These are phyloP conservation scores for Vaccinium corymbosum DNA, from an alignment of 148 eudicot genomes.

Conservation along the genomic window DNA sequence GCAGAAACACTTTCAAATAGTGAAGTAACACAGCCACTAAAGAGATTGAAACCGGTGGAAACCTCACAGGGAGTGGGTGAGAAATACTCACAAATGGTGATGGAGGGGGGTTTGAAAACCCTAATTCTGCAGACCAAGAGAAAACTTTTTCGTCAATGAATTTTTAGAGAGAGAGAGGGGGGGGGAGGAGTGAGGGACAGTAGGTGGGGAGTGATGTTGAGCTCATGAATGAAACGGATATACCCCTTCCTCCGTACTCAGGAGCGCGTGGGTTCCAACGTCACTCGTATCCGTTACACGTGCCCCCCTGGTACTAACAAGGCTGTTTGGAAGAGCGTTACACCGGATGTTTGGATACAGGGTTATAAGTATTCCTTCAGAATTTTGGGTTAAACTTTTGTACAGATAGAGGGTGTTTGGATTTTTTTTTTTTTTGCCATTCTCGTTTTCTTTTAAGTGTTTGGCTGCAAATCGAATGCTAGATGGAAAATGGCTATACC, in stretches of 20 bases:
- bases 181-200: neutral
- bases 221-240: neutral
- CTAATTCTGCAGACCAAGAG: neutral
- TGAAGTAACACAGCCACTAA: neutral
- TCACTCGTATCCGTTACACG: neutral
- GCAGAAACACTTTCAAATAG: neutral
- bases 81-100: neutral
- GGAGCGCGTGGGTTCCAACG: neutral
- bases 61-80: neutral
- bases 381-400: no score
- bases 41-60: neutral
- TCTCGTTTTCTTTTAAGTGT: no score
- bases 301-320: neutral
- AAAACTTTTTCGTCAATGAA: neutral
- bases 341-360: neutral
- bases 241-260: neutral
- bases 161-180: neutral
- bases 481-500: no score
- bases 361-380: no score
- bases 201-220: neutral
- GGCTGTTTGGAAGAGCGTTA: neutral
- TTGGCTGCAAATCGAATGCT: no score
- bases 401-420: no score
- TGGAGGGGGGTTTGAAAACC: neutral
- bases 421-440: no score